Conservation (phyloP, 768 basidiomycete species). For the Hortiboletus campestris region DNA sequence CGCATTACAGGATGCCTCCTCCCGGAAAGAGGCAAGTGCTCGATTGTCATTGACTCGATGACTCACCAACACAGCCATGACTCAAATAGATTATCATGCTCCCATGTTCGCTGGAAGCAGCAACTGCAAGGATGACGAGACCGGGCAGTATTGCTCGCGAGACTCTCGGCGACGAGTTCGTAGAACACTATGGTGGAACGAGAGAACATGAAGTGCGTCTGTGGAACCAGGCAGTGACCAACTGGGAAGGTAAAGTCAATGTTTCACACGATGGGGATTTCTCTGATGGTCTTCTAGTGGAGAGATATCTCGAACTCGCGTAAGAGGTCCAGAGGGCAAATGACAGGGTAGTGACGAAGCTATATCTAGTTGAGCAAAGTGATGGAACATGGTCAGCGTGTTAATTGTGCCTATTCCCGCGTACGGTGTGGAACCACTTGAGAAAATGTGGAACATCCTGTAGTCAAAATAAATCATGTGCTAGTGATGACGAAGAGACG, state of each 20-base stretch:
- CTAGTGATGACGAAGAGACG: neutral
- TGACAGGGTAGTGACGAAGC: neutral
- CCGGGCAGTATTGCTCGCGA: constrained; percentile 80
- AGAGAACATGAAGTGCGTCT: constrained; percentile 84
- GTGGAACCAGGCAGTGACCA: constrained; percentile 89
- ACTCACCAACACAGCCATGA: neutral
- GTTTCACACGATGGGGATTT: neutral
- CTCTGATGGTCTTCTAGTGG: constrained; percentile 48
- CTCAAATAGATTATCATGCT: constrained; percentile 64
- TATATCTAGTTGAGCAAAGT: neutral
- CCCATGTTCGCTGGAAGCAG: constrained; percentile 74
- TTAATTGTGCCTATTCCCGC: constrained; percentile 13
- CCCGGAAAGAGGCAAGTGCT: constrained; percentile 60
- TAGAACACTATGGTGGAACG: constrained; percentile 96
- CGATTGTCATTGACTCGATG: constrained; percentile 6
- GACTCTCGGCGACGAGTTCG: constrained; percentile 84
- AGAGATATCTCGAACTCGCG: constrained; percentile 82
- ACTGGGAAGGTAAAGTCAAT: constrained; percentile 77
- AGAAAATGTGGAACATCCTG: constrained; percentile 76
- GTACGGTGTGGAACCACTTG: constrained; percentile 53
- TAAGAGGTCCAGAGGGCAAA: constrained; percentile 28
- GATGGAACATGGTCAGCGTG: neutral
- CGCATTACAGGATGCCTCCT: constrained; percentile 28
- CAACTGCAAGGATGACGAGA: constrained; percentile 78
- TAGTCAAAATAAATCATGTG: constrained; percentile 2